phyloP scores from a whole-genome alignment of 1,284 basidiomycete species.

The Cutaneotrichosporon mucoides region DNA sequence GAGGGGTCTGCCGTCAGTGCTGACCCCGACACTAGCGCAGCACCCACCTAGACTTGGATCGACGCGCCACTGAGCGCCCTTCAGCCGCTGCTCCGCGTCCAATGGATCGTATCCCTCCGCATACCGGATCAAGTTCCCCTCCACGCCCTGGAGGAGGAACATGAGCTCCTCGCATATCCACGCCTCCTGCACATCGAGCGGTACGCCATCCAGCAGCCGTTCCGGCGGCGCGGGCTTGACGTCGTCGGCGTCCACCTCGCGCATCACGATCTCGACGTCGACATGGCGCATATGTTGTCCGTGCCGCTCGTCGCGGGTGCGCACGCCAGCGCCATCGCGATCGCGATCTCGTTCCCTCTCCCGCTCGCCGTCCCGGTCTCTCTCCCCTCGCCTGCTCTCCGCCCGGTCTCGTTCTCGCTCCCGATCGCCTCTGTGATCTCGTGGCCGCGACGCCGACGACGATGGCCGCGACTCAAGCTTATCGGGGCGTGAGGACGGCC shows the following conservation, averaged over 20 bases:
- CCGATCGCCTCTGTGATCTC: neutral
- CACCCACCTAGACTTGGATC: slow-evolving; percentile 67
- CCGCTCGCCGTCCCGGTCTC: neutral
- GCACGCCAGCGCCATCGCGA: neutral
- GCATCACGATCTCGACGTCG: slow-evolving; percentile 9
- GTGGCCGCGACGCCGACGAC: neutral
- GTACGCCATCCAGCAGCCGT: slow-evolving; percentile 64
- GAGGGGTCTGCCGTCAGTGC: slow-evolving; percentile 63
- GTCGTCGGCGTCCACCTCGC: too few relatives aligned
- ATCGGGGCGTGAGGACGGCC: neutral
- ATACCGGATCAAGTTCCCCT: slow-evolving; percentile 80
- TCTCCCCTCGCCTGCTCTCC: neutral
- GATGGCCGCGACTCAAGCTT: neutral
- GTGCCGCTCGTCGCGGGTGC: neutral
- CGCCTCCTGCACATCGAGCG: slow-evolving; percentile 84
- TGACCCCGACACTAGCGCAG: neutral
- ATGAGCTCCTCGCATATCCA: slow-evolving; percentile 87
- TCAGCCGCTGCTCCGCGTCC: slow-evolving; percentile 63
- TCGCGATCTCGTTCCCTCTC: slow-evolving; percentile 6
- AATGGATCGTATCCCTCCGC: slow-evolving; percentile 74
- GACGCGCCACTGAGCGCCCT: slow-evolving; percentile 74
- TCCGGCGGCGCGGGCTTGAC: slow-evolving; percentile 45
- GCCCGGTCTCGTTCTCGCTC: neutral
- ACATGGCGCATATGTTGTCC: slow-evolving; percentile 2
- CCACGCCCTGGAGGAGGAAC: slow-evolving; percentile 88